Percentiles rank a stretch among this genome's conserved stretches.
Evolutionary conservation across 2,329 filamentous ascomycete genomes (phyloP).

Genomic region (Penicillium frequentans): DNA sequence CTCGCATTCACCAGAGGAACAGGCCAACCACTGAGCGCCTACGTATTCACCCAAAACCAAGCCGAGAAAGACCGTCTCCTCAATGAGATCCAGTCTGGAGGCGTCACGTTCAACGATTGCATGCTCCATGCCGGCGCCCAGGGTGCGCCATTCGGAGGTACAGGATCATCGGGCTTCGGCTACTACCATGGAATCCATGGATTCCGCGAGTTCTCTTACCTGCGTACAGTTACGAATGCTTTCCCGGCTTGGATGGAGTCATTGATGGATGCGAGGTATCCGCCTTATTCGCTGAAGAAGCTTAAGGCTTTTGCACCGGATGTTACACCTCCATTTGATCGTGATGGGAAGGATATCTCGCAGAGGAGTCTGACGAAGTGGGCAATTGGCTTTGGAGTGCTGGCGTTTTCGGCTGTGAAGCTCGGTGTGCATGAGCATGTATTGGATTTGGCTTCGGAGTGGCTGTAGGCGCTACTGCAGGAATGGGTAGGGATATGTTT

Average conservation of each 20-base stretch:
- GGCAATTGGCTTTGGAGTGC: constrained; percentile 11
- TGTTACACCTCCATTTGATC: constrained; percentile 14
- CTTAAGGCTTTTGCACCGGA: constrained; percentile 9
- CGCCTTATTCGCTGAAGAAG: constrained; percentile 19
- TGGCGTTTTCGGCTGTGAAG: constrained; percentile 10
- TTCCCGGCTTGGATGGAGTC: constrained; percentile 19
- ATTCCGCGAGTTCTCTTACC: constrained; percentile 42
- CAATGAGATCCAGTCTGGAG: constrained; percentile 45
- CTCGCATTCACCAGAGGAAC: constrained; percentile 23
- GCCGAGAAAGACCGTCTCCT: constrained; percentile 36
- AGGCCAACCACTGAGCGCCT: constrained; percentile 41
- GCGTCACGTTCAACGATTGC: constrained; percentile 54
- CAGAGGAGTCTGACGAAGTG: constrained; percentile 6
- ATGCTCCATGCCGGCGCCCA: constrained; percentile 47
- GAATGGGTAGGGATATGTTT: no score
- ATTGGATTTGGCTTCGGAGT: not conserved
- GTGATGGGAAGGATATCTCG: constrained; percentile 16
- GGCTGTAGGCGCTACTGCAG: not conserved
- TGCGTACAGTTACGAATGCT: constrained; percentile 23
- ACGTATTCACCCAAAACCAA: constrained; percentile 41
- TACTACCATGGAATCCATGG: constrained; percentile 53
- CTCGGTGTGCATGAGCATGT: not conserved
- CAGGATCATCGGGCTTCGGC: constrained; percentile 52
- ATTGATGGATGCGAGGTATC: constrained; percentile 16
- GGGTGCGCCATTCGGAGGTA: constrained; percentile 51